Conservation (phyloP, 352 stramenopile genomes). For the Pythium folliculosum region DNA sequence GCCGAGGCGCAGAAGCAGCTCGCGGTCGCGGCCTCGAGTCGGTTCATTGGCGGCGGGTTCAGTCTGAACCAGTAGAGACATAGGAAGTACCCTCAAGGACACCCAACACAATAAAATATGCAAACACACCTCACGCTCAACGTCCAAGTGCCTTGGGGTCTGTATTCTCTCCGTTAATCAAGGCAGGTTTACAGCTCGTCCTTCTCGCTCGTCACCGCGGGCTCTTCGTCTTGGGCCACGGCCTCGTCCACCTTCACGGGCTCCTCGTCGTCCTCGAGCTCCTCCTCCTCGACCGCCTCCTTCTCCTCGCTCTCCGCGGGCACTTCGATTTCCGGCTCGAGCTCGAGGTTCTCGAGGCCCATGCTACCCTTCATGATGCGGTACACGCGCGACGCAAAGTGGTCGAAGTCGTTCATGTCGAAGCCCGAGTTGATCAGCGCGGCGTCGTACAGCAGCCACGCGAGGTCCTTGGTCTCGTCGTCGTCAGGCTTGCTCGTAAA, state of each 20-base stretch:
- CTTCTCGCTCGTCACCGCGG: slow-evolving; percentile 46
- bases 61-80: slow-evolving; percentile 86
- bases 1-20: slow-evolving; percentile 84
- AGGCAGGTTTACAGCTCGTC: slow-evolving; percentile 59
- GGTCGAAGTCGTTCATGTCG: slow-evolving; percentile 92
- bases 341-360: slow-evolving; percentile 87
- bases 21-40: slow-evolving; percentile 82
- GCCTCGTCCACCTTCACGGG: slow-evolving; percentile 1
- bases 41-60: slow-evolving; percentile 93
- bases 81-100: too few species aligned
- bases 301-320: slow-evolving; percentile 46
- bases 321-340: slow-evolving; percentile 96
- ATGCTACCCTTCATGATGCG: slow-evolving; percentile 94
- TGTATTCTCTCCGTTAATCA: neutral
- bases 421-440: slow-evolving; percentile 98
- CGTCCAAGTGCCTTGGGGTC: too few species aligned
- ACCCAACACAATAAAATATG: too few species aligned
- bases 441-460: slow-evolving; percentile 98
- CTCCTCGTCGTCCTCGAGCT: slow-evolving; percentile 48
- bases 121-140: too few species aligned
- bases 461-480: slow-evolving; percentile 92
- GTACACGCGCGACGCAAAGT: slow-evolving; percentile 94
- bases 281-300: slow-evolving; percentile 44
- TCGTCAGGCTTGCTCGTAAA: slow-evolving; percentile 66
- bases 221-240: slow-evolving; percentile 26